A percentile compares a stretch with the other conserved stretches of the same genome.
These are phyloP conservation scores for Sclerotinia nivalis DNA, from an alignment of 2,329 filamentous ascomycete genomes.

Conservation along the genomic window DNA sequence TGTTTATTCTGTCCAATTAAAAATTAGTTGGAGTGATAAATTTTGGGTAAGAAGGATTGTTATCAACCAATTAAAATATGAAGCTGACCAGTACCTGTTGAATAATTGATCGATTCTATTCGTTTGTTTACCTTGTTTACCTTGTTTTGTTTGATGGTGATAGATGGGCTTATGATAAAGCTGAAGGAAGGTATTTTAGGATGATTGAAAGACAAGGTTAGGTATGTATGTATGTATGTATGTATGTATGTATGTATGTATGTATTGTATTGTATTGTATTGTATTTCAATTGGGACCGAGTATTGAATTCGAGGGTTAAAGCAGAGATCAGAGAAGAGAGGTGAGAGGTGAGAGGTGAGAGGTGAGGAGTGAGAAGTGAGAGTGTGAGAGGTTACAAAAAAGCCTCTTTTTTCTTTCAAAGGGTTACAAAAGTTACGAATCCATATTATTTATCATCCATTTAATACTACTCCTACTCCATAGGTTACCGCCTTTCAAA, in stretches of 20 bases:
- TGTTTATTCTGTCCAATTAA: neutral
- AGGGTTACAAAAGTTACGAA: neutral
- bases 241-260: too few relatives aligned
- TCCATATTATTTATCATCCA: neutral
- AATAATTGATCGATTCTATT: neutral
- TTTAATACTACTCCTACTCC: neutral
- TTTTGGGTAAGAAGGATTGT: neutral
- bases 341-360: neutral
- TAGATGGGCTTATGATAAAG: neutral
- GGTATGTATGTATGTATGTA: neutral
- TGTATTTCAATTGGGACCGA: neutral
- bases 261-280: too few relatives aligned
- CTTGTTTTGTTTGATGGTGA: neutral
- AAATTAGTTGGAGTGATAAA: neutral
- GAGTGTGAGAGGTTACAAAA: neutral
- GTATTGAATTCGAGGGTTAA: neutral
- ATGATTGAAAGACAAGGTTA: neutral
- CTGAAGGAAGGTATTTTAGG: neutral
- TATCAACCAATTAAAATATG: neutral
- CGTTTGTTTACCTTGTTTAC: neutral
- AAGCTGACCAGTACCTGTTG: neutral
- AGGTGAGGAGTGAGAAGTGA: neutral
- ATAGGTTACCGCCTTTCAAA: neutral
- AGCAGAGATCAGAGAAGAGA: neutral
- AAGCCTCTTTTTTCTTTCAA: neutral